Evolutionary conservation across 2,329 filamentous ascomycete genomes (phyloP).

Genomic region (Phoma sp.): DNA sequence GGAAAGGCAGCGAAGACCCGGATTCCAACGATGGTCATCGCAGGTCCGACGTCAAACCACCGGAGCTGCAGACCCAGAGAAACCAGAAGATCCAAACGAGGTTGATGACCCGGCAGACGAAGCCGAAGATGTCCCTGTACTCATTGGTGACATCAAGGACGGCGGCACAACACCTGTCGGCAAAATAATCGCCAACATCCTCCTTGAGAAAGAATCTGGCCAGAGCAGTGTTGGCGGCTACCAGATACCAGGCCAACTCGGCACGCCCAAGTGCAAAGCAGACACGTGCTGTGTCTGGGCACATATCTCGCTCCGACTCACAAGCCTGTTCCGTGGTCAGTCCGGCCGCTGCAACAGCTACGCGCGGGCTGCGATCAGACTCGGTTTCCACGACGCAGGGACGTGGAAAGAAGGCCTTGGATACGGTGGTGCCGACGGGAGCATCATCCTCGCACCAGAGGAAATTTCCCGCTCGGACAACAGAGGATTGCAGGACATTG

Average conservation of each 20-base stretch:
- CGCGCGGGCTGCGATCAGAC: constrained; percentile 32
- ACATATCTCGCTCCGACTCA: constrained; percentile 25
- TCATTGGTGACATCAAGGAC: constrained; percentile 35
- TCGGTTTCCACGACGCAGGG: constrained; percentile 40
- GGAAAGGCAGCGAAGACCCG: not conserved
- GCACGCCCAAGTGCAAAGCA: constrained; percentile 23
- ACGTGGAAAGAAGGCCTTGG: constrained; percentile 28
- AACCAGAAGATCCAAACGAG: not conserved
- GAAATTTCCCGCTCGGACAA: constrained; percentile 30
- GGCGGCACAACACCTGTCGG: constrained; percentile 23
- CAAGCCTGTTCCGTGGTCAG: constrained; percentile 23
- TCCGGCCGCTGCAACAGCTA: constrained; percentile 32
- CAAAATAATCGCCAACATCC: constrained; percentile 26
- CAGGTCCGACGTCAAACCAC: not conserved
- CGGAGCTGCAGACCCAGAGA: not conserved
- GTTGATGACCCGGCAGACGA: constrained; percentile 3
- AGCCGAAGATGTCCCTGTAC: constrained; percentile 16
- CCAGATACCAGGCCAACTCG: constrained; percentile 15
- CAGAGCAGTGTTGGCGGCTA: constrained; percentile 15
- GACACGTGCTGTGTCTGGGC: constrained; percentile 39
- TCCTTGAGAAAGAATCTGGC: constrained; percentile 23
- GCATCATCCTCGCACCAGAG: constrained; percentile 29
- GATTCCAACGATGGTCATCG: not conserved
- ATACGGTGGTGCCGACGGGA: constrained; percentile 36
- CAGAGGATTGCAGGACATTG: constrained; percentile 30